Evolutionary conservation across 441 rosid genomes (phyloP).

Genomic region (Manihot esculenta): DNA sequence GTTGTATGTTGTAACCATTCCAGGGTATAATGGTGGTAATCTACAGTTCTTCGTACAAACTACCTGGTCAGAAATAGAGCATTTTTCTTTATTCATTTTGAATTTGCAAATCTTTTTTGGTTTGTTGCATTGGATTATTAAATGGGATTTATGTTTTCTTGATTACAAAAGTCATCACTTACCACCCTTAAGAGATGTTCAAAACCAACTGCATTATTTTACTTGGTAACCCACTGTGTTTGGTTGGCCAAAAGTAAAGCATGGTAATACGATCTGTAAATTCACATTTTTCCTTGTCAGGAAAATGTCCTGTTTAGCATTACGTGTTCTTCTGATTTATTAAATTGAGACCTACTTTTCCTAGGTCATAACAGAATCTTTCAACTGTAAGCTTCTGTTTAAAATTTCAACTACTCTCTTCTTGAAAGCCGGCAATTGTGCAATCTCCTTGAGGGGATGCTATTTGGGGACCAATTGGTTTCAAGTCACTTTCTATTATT

Average conservation of each 20-base stretch:
- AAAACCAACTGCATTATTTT: not conserved
- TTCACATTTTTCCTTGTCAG: conserved; percentile 10
- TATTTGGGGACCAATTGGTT: conserved; percentile 48
- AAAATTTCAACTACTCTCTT: conserved; percentile 38
- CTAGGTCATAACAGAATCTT: conserved; percentile 20
- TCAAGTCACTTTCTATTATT: conserved; percentile 52
- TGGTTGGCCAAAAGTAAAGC: not conserved
- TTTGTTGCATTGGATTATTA: not conserved
- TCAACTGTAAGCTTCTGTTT: conserved; percentile 26
- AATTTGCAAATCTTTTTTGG: not conserved
- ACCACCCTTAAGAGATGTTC: not conserved
- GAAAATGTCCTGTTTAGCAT: not conserved
- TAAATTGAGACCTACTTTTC: conserved; percentile 20
- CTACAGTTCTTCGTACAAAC: not conserved
- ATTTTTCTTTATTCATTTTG: not conserved
- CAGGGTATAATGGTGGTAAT: not conserved
- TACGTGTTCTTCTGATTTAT: conserved; percentile 13
- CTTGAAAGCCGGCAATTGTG: conserved; percentile 26
- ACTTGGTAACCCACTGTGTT: conserved; percentile 4
- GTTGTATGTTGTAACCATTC: no score
- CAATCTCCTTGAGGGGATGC: conserved; percentile 27
- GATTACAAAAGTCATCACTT: not conserved
- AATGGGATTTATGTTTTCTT: not conserved
- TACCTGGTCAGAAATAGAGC: not conserved
- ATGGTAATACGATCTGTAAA: not conserved